phyloP scores from a whole-genome alignment of 331 rosid genomes.

The Pyrus hybrid region DNA sequence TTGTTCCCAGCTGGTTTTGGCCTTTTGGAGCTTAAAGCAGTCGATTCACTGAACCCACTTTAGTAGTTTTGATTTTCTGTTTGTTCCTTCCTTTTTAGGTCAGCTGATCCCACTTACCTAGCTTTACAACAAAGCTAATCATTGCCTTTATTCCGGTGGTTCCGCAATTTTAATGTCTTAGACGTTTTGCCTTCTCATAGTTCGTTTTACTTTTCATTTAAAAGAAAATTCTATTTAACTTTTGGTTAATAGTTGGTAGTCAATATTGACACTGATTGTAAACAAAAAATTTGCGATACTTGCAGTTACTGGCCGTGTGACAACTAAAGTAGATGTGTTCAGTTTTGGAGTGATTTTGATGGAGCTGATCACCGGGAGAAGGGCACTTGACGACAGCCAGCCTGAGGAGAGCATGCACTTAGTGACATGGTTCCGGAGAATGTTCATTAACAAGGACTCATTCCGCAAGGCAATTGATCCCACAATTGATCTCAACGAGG shows the following conservation, averaged over 20 bases:
- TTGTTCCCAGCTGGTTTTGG: constrained; percentile 4
- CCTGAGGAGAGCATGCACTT: constrained; percentile 36
- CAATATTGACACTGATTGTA: background rate
- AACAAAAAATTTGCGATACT: background rate
- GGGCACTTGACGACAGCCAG: constrained; percentile 25
- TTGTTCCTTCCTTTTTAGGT: background rate
- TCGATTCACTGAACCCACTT: background rate
- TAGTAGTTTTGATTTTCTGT: background rate
- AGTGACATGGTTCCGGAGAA: constrained; percentile 54
- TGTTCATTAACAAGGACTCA: constrained; percentile 47
- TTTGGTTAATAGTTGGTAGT: background rate
- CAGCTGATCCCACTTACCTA: background rate
- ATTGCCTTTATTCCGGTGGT: background rate
- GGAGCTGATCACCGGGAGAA: constrained; percentile 31
- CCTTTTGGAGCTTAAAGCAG: background rate
- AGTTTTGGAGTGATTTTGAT: constrained; percentile 35
- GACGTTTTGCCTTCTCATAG: background rate
- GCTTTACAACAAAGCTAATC: background rate
- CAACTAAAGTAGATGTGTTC: constrained; percentile 29
- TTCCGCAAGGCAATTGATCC: constrained; percentile 70
- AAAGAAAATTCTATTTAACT: background rate
- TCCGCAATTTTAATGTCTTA: background rate
- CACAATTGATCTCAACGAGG: constrained; percentile 45
- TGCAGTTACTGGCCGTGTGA: constrained; percentile 34
- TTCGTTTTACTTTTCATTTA: background rate